Evolutionary conservation across 2,329 filamentous ascomycete species (phyloP), one percentile per base, ranked within the genome.

Genomic region (Arachnomyces sp.): DNA sequence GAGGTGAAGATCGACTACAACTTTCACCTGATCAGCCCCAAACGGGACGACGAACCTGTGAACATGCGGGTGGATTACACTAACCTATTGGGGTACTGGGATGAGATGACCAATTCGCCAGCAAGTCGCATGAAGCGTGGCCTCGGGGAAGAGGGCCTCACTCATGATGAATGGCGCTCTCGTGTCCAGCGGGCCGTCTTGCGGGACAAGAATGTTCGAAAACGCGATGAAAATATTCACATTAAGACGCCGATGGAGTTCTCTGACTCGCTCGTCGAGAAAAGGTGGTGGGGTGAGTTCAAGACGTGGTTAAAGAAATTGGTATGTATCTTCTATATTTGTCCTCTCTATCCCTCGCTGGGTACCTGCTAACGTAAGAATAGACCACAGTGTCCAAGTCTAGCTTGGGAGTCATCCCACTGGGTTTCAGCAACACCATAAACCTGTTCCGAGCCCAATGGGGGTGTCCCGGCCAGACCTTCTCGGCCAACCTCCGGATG

Each of bases 41-140:
- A 49, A 25, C 48, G 48, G 1, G 48, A 39, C 15, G 44, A 47
- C 18, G 41, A 38, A 3, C 36, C 37, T 2, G 44, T 50, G n/a
- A 43, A 49, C 36, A 48, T 49, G n/a, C 44, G 46, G 13, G 41
- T 50, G 3, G 48, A 50, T 38, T 50, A 48, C 34, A 50, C 48
- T 2, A 50, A 50, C 25, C 40, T 50, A 2, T 31, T 48, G 6
- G 34, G 21, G 14, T 50, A 49, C 42, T 50, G 48, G 48, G 46
- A 45, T 31, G 46, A 50, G 15, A 36, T 50, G 31, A 49, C 48
- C 2, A 31, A 44, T 28, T 18, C 31, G 37, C 14, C 45, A 44
- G 35, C 45, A 29, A 36, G 32, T 34, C 36, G 43, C 28, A 9
- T 34, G 38, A 18, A 35, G n/a, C n/a, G n/a, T n/a, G n/a, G n/a